Evolutionary conservation across 2,329 filamentous ascomycete species (phyloP).

Genomic region (Phoma herbarum): DNA sequence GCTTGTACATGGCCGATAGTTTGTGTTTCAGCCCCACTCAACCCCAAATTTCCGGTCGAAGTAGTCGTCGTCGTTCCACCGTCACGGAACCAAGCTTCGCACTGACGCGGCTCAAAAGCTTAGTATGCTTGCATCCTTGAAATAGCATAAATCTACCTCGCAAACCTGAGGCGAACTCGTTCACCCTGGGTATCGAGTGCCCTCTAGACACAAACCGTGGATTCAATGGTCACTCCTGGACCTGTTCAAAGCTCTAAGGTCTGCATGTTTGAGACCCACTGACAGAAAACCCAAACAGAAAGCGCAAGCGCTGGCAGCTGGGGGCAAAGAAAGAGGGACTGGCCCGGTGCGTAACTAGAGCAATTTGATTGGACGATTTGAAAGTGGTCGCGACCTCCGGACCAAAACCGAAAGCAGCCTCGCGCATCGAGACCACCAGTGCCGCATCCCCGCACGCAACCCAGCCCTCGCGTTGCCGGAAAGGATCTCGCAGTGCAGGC

Average conservation of each 20-base stretch:
- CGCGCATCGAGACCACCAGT: not conserved
- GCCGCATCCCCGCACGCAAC: not conserved
- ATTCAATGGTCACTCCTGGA: not conserved
- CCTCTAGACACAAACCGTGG: not conserved
- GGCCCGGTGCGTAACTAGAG: not conserved
- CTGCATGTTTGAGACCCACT: not conserved
- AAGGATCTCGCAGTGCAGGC: no score
- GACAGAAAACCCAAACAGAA: not conserved
- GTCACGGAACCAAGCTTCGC: constrained; percentile 13
- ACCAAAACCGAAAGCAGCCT: not conserved
- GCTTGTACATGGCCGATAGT: not conserved
- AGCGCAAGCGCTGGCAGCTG: not conserved
- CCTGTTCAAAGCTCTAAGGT: not conserved
- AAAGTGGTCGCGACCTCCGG: not conserved
- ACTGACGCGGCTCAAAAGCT: constrained; percentile 14
- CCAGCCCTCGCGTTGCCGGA: not conserved
- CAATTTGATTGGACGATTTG: not conserved
- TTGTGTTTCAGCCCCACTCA: constrained; percentile 8
- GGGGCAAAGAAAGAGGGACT: not conserved
- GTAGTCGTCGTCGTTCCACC: constrained; percentile 6
- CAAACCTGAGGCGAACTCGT: not conserved
- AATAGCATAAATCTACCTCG: not conserved
- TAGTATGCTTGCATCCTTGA: constrained; percentile 6
- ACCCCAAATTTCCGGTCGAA: constrained; percentile 10
- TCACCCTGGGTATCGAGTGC: no score